These are phyloP conservation scores for Clitoria ternatea DNA, from an alignment of 306 rosid species.

Conservation along the genomic window DNA sequence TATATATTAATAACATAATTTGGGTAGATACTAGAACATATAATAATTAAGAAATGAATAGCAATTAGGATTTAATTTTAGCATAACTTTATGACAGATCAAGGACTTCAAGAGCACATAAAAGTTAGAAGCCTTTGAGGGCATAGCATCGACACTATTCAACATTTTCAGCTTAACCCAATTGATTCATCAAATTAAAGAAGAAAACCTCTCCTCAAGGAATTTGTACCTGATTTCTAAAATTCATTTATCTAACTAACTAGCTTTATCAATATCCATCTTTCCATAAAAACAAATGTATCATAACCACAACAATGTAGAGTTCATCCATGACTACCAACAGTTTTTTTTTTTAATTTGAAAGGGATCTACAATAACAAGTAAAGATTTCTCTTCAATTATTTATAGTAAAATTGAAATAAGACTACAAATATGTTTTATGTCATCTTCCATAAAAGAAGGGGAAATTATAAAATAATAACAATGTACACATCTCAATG, in stretches of 20 bases:
- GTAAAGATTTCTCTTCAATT: slow-evolving; percentile 8
- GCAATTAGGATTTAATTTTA: neutral
- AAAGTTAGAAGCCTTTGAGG: slow-evolving; percentile 11
- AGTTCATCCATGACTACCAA: slow-evolving; percentile 23
- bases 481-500: neutral
- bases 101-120: neutral
- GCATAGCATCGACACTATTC: slow-evolving; percentile 3
- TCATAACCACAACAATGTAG: too few species aligned
- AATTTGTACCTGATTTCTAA: neutral
- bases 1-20: neutral
- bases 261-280: slow-evolving; percentile 8
- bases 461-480: neutral
- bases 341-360: slow-evolving; percentile 14
- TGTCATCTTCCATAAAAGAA: neutral
- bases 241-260: slow-evolving; percentile 20
- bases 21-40: neutral
- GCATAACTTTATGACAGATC: neutral
- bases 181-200: neutral
- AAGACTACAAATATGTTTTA: neutral
- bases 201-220: slow-evolving; percentile 12
- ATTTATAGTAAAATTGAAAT: neutral
- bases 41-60: neutral
- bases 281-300: slow-evolving; percentile 11
- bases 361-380: slow-evolving; percentile 23
- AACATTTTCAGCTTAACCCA: slow-evolving; percentile 22